phyloP scores from a whole-genome alignment of 1,139 yeast species.

The Entelexis paramagnoliae region DNA sequence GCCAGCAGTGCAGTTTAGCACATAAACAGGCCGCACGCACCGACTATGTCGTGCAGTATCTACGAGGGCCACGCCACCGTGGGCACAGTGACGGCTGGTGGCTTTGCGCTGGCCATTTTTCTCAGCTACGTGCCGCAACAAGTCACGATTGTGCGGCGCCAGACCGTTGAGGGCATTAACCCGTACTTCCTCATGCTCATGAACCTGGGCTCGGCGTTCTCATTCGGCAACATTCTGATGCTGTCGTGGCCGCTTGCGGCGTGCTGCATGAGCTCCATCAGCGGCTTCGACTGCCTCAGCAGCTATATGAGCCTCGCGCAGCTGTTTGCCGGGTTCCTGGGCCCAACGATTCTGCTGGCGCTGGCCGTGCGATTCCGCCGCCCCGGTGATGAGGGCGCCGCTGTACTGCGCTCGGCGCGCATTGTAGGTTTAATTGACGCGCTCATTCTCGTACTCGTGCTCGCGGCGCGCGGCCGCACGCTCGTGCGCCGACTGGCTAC shows the following conservation, averaged over 20 bases:
- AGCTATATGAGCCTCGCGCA: constrained; percentile 63
- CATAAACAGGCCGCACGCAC: not conserved
- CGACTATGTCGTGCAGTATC: constrained; percentile 18
- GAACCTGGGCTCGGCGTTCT: constrained; percentile 59
- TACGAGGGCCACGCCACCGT: constrained; percentile 36
- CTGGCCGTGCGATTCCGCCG: constrained; percentile 34
- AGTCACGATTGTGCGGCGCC: constrained; percentile 45
- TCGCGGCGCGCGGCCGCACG: not conserved
- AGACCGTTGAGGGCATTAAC: constrained; percentile 70
- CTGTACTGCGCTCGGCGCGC: constrained; percentile 10
- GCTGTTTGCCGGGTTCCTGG: constrained; percentile 55
- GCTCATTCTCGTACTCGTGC: constrained; percentile 7
- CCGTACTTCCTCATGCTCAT: constrained; percentile 65
- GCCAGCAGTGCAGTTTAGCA: not conserved
- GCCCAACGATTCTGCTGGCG: constrained; percentile 52
- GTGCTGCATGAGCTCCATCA: constrained; percentile 30
- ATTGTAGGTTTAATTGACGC: constrained; percentile 10
- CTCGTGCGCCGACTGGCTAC: constrained; percentile 30
- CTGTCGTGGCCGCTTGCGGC: constrained; percentile 37
- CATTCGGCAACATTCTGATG: constrained; percentile 56
- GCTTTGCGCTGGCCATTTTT: constrained; percentile 57
- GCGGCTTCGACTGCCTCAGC: constrained; percentile 46
- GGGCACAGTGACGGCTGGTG: constrained; percentile 43
- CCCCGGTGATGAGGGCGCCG: constrained; percentile 11
- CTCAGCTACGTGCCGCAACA: constrained; percentile 75